Base-by-base conservation (phyloP, 768 basidiomycete species). In the Lactarius hatsudake region DNA sequence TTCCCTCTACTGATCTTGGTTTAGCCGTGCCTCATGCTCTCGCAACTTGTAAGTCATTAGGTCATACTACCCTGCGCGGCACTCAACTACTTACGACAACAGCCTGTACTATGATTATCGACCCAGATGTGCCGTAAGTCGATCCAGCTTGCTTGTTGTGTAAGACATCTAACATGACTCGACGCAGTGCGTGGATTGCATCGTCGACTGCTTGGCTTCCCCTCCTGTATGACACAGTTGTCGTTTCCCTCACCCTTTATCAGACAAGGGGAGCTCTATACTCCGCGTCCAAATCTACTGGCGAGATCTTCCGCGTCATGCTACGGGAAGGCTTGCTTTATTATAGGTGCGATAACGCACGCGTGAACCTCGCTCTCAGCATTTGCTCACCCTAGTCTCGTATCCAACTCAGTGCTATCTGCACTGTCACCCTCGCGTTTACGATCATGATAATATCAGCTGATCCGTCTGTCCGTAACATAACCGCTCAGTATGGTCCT, bases 101-200 rank as follows among this genome's bases (percentile, higher is more conserved):
- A 81, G 81, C 79, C 15, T 82, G 81, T 67, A 76, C 75, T 7
- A 79, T 81, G 81, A 76, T 81, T 15, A 78, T 81, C 36, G 57
- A 72, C 51, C 2, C 56, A 9, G 63, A 67, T 2, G 18, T 74
- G 78, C 17, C 17, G 43, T 80, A 63, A 30, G 74, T 67, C 15
- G 2, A 13, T 26, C 36, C 38, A 36, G 6, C 10, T 34, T 8
- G 13, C 4, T 28, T 30, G 5, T 17, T 23, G 18, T n/a, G 26
- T 43, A 45, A 55, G 9, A 53, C 54, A 48, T 60, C 2, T 20
- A 9, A 10, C 9, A 58, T 20, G 6, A 58, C 30, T 62, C 9
- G 2, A 18, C 36, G n/a, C 34, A 78, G 76, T 2, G 69, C 8
- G 70, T 3, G 8, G 0, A 62, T 74, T 17, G 76, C 79, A 1